Base-by-base conservation (phyloP, 345 rosid genomes). In the Rubroshorea leprosula region DNA sequence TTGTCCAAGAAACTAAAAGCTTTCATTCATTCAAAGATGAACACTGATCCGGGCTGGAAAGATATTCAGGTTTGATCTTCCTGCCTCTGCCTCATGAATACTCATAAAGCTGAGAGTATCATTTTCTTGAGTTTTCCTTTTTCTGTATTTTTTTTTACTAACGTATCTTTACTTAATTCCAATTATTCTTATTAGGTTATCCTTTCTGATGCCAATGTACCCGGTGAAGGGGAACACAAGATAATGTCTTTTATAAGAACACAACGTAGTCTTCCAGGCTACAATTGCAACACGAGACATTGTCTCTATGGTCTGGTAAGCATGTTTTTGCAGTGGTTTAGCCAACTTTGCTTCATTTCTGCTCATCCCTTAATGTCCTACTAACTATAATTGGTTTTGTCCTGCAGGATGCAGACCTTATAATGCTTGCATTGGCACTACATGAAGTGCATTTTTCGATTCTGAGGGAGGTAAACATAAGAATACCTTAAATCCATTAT, bases 141-240 rank as follows among this genome's bases (percentile, higher is more conserved):
- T 20, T 55, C 38, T 55, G 6, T 65, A n/a, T n/a, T n/a, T n/a
- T n/a, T n/a, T n/a, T n/a, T n/a, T n/a, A n/a, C n/a, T n/a, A n/a
- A n/a, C n/a, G n/a, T n/a, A n/a, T n/a, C n/a, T n/a, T n/a, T n/a
- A n/a, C n/a, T n/a, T n/a, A n/a, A n/a, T n/a, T n/a, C 24, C 54
- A 14, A 55, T 41, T 66, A 21, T 55, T 65, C 60, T 68, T 72
- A 22, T 64, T 71, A 90, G 97, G 95, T 90, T 54, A 83, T 90
- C 50, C 93, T 90, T 51, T 90, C 95, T 39, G 95, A 90, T 68
- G 95, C 97, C 39, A 90, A 90, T 74, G 90, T 84, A 64, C 97
- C 97, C 29, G 35, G 35, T 3, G 35, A 29, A 29, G 35, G 35
- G 9, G 35, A 29, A 29, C 35, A 29, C 9, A 29, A 93, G 97